Percentiles rank a stretch among this genome's conserved stretches.
Conservation (phyloP, 1,284 basidiomycete species). For the Gomphus bonarii region DNA sequence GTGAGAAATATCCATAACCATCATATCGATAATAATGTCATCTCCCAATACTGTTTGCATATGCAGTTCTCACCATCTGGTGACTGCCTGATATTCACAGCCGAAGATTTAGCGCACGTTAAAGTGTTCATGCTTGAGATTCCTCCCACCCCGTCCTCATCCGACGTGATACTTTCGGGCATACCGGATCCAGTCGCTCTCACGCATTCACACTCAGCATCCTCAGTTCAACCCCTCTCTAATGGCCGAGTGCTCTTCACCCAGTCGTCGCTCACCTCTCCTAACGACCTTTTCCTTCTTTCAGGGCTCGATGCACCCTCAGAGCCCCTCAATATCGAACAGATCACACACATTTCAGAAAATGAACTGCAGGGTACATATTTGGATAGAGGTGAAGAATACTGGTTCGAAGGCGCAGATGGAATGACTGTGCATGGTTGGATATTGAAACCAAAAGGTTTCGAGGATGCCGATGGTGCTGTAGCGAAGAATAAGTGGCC, state of each 20-base stretch:
- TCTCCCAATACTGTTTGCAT: not conserved
- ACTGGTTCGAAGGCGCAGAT: slow-evolving; percentile 79
- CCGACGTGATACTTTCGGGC: slow-evolving; percentile 35
- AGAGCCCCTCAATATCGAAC: slow-evolving; percentile 25
- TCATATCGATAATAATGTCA: slow-evolving; percentile 13
- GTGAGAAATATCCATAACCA: slow-evolving; percentile 26
- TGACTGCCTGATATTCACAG: slow-evolving; percentile 59
- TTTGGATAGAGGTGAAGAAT: slow-evolving; percentile 57
- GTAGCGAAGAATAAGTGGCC: slow-evolving; percentile 64
- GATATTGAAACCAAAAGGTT: slow-evolving; percentile 71
- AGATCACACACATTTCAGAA: slow-evolving; percentile 54
- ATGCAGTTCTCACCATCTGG: slow-evolving; percentile 65
- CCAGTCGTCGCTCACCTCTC: slow-evolving; percentile 56
- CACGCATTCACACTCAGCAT: slow-evolving; percentile 44
- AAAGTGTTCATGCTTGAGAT: slow-evolving; percentile 66
- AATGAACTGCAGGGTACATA: slow-evolving; percentile 44
- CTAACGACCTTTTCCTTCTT: slow-evolving; percentile 65
- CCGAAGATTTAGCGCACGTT: slow-evolving; percentile 63
- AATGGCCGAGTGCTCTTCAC: slow-evolving; percentile 57
- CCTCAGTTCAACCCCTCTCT: slow-evolving; percentile 48
- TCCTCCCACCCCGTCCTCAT: slow-evolving; percentile 46
- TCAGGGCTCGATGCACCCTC: slow-evolving; percentile 30
- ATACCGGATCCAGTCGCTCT: slow-evolving; percentile 46
- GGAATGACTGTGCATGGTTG: slow-evolving; percentile 72
- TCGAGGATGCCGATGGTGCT: slow-evolving; percentile 28